phyloP scores from a whole-genome alignment of 768 basidiomycete genomes.

The Auricularia cornea region DNA sequence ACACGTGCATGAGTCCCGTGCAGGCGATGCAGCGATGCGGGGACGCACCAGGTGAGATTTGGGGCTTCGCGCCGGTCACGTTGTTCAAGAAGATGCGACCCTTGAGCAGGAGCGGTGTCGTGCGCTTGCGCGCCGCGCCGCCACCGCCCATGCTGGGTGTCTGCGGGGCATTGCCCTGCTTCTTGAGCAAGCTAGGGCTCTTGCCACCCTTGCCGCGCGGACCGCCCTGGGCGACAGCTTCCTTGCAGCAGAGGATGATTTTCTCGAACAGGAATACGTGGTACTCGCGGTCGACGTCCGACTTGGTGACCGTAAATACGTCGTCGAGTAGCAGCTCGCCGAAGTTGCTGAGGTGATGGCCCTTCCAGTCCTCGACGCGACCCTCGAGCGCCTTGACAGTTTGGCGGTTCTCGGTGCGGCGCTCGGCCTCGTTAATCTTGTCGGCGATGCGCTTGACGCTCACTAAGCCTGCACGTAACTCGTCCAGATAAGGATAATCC shows the following conservation, averaged over 20 bases:
- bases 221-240: conserved; percentile 52
- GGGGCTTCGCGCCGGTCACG: conserved; percentile 73
- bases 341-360: conserved; percentile 90
- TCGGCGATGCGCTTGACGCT: conserved; percentile 91
- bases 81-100: conserved; percentile 97
- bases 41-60: conserved; percentile 53
- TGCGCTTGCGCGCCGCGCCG: conserved; percentile 52
- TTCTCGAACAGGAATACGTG: conserved; percentile 98
- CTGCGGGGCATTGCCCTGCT: conserved; percentile 42
- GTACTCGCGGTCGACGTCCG: conserved; percentile 93
- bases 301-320: conserved; percentile 91
- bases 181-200: conserved; percentile 84
- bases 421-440: conserved; percentile 91
- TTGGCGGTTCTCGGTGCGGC: conserved; percentile 82
- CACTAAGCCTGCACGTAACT: conserved; percentile 74
- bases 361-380: conserved; percentile 98
- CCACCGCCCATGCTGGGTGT: conserved; percentile 39
- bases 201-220: conserved; percentile 60
- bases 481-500: conserved; percentile 65
- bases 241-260: conserved; percentile 98
- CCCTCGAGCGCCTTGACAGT: conserved; percentile 79
- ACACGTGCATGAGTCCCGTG: conserved; percentile 3
- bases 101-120: conserved; percentile 81
- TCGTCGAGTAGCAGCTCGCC: conserved; percentile 93
- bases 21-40: conserved; percentile 9